Evolutionary conservation across 495 filamentous ascomycete species (phyloP).

Genomic region (Neurospora terricola): DNA sequence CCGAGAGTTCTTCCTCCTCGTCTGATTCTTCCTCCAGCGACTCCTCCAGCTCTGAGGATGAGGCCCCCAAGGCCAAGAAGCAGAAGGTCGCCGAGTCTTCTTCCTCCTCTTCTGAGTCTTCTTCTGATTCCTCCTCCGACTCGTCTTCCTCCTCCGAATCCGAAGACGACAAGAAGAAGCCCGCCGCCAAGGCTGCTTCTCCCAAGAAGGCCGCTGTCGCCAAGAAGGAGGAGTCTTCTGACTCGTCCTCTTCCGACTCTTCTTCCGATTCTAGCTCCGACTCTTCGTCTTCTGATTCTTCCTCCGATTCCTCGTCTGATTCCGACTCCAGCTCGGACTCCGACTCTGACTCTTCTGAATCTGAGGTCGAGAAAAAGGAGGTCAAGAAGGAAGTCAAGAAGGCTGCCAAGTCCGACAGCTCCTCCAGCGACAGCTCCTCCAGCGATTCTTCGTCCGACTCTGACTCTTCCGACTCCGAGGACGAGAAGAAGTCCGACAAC

Average conservation of each 20-base stretch:
- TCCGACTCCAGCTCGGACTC: constrained; percentile 36
- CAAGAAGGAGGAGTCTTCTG: constrained; percentile 21
- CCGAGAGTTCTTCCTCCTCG: constrained; percentile 34
- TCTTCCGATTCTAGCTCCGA: constrained; percentile 29
- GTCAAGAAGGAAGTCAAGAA: constrained; percentile 3
- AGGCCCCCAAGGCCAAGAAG: constrained; percentile 20
- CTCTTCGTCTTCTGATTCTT: constrained; percentile 27
- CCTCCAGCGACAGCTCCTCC: constrained; percentile 14
- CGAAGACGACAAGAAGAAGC: constrained; percentile 22
- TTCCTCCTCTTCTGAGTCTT: constrained; percentile 27
- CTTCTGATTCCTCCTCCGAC: constrained; percentile 7
- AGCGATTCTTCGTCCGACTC: constrained; percentile 9
- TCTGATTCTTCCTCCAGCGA: constrained; percentile 24
- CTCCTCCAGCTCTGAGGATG: constrained; percentile 9
- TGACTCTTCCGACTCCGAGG: constrained; percentile 24
- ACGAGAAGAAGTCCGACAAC: constrained; percentile 25
- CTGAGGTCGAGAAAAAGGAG: constrained; percentile 12
- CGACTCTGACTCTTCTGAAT: constrained; percentile 20
- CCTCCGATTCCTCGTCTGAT: constrained; percentile 39
- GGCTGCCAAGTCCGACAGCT: constrained; percentile 21
- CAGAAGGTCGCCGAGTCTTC: constrained; percentile 19
- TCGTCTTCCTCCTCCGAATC: constrained; percentile 40
- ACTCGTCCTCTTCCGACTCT: constrained; percentile 24
- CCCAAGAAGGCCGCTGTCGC: constrained; percentile 13
- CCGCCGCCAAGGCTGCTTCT: constrained; percentile 11